Base-by-base conservation (phyloP, 1,139 yeast species). In the Saccharomyces hybrid region DNA sequence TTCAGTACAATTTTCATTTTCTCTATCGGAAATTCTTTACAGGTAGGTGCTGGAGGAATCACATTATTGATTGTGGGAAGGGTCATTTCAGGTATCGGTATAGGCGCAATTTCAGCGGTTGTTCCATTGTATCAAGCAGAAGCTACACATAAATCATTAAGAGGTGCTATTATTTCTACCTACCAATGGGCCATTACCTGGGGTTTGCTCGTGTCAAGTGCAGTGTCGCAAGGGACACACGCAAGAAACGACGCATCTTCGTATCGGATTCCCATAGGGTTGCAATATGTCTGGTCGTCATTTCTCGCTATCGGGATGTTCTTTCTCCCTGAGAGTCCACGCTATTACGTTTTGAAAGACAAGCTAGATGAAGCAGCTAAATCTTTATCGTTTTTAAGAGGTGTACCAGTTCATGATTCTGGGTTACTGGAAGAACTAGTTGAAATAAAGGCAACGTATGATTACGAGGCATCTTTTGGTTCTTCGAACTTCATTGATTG, bases 141-240 rank as follows among this genome's bases (percentile, higher is more conserved):
- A 66, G 86, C 90, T 0, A 83, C 93, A 0, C 90, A 90, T 0
- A 84, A 82, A 67, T 81, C 86, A 79, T 81, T 85, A 48, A 78
- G 95, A 77, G 95, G 95, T 59, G 84, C 90, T 3, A 80, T 87
- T 63, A 88, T 87, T 51, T 85, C 88, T 54, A 79, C 88, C 1
- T 87, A 86, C 69, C 95, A 87, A 69, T 87, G 91, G 91, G 91
- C 93, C 23, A 87, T 87, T 57, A 87, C 95, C 1, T 85, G 91
- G 91, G 95, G 95, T 0, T 72, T 87, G 29, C 67, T 87, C 46
- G 82, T 84, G 3, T 86, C 93, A 1, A 82, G 88, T 73, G 90
- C 90, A 0, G 82, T 87, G 1, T 80, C 89, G 31, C 95, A 87
- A 65, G 93, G 89, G 1, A 86, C 93, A 0, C 80, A 85, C 54